Percentiles rank a stretch among this genome's conserved stretches.
phyloP scores from a whole-genome alignment of 2,329 filamentous ascomycete species.

The Trichoderma sp. region DNA sequence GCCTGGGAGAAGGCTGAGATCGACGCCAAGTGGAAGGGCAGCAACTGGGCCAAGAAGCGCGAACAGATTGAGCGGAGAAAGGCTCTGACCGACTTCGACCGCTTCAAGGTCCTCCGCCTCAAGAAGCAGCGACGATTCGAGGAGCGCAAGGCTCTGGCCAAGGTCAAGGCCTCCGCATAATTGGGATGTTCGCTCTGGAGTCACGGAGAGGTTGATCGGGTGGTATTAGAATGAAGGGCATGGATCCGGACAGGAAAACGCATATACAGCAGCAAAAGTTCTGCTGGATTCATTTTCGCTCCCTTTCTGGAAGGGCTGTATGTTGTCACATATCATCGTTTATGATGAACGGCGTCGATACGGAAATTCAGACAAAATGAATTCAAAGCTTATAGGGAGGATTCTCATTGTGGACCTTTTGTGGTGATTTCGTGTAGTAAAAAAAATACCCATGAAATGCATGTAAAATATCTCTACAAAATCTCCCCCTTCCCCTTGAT shows the following conservation, averaged over 20 bases:
- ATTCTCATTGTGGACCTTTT: slow-evolving; percentile 33
- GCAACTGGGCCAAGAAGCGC: slow-evolving; percentile 92
- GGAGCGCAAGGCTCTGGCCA: slow-evolving; percentile 93
- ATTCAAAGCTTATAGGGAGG: slow-evolving; percentile 38
- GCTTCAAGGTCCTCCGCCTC: slow-evolving; percentile 99
- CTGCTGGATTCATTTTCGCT: slow-evolving; percentile 62
- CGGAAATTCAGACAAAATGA: slow-evolving; percentile 57
- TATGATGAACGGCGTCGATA: slow-evolving; percentile 67
- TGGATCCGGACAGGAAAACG: slow-evolving; percentile 40
- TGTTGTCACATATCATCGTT: slow-evolving; percentile 63
- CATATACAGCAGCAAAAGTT: slow-evolving; percentile 47
- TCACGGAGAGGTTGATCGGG: slow-evolving; percentile 38
- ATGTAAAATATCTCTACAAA: slow-evolving; percentile 34
- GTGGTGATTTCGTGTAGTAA: slow-evolving; percentile 28
- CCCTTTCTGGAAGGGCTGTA: slow-evolving; percentile 62
- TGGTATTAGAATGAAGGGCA: slow-evolving; percentile 44
- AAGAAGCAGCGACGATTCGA: slow-evolving; percentile 99
- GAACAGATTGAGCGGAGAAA: slow-evolving; percentile 82
- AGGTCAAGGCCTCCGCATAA: slow-evolving; percentile 83
- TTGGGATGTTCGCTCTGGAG: slow-evolving; percentile 36
- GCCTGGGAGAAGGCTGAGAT: slow-evolving; percentile 90
- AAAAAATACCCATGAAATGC: slow-evolving; percentile 28
- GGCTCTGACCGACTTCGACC: slow-evolving; percentile 95
- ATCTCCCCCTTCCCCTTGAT: background rate
- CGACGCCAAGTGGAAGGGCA: slow-evolving; percentile 89